Percentiles rank a stretch among this genome's conserved stretches.
Conservation (phyloP, 805 yeast genomes). For the Cyberlindnera bimundalis region DNA sequence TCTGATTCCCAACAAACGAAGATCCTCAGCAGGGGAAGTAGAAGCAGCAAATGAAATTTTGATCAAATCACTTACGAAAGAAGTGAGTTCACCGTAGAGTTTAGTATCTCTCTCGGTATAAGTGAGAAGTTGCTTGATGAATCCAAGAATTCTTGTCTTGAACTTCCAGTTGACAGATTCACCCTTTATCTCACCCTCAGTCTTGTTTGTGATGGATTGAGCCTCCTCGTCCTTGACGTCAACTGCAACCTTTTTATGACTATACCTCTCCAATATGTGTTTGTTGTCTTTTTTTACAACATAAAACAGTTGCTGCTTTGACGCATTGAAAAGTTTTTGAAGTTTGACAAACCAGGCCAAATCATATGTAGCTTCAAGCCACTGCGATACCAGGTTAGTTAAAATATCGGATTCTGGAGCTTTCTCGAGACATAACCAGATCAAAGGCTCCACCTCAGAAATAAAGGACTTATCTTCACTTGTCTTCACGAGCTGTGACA, state of each 20-base stretch:
- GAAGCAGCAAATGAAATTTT: slow-evolving; percentile 79
- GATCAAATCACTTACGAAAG: slow-evolving; percentile 60
- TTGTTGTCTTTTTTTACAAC: slow-evolving; percentile 40
- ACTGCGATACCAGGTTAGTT: slow-evolving; percentile 45
- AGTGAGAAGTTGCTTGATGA: slow-evolving; percentile 41
- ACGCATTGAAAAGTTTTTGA: slow-evolving; percentile 44
- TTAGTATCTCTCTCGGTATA: slow-evolving; percentile 37
- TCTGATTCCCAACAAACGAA: slow-evolving; percentile 63
- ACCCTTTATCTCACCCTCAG: slow-evolving; percentile 29
- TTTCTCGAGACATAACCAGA: slow-evolving; percentile 59
- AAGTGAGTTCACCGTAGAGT: slow-evolving; percentile 39
- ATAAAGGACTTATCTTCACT: slow-evolving; percentile 45
- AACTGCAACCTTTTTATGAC: slow-evolving; percentile 31
- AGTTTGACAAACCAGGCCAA: slow-evolving; percentile 59
- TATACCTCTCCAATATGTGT: slow-evolving; percentile 37
- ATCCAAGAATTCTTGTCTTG: slow-evolving; percentile 41
- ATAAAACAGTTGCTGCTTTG: slow-evolving; percentile 40
- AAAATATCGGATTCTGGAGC: slow-evolving; percentile 43
- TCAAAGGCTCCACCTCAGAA: slow-evolving; percentile 43
- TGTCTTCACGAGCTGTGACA: slow-evolving; percentile 55
- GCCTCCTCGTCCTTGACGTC: slow-evolving; percentile 47
- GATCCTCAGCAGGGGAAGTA: slow-evolving; percentile 58
- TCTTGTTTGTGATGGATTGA: slow-evolving; percentile 36
- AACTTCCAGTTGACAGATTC: slow-evolving; percentile 60
- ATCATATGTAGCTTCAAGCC: slow-evolving; percentile 54